Evolutionary conservation across 768 basidiomycete species (phyloP), one percentile per base, ranked within the genome.

Genomic region (Mycena metata): DNA sequence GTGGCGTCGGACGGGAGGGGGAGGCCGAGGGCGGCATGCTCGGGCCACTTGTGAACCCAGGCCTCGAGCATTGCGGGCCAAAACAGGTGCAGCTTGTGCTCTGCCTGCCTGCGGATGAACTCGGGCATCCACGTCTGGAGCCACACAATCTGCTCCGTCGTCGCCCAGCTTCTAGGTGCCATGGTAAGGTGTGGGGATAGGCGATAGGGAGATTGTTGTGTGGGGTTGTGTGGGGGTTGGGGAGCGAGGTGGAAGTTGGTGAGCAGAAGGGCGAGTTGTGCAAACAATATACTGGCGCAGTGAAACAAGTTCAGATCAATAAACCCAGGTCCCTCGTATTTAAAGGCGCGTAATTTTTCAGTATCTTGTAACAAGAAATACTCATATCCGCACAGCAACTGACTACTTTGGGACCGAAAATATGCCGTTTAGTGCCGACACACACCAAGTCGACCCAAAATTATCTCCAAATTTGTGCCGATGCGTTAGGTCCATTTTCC

Each of bases 81-180:
- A 56, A 66, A 59, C 3, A 51, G 57, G 24, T 41, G 33, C 3
- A 66, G 47, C 16, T 66, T 58, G 1, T 21, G 19, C 21, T 66
- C 47, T 0, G 55, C 64, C 17, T 66, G 64, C 6, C 56, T n/a
- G 21, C 46, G 10, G 16, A 59, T 51, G 49, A 49, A 66, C 26
- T 51, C 26, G 15, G 55, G 36, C n/a, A 59, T 2, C 56, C 49
- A 50, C 9, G 8, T 16, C 0, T 21, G 10, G 2, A 66, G 57
- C 17, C 10, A 52, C 3, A 5, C 8, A 2, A 2, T 10, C 12
- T 66, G 39, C 1, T 43, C 46, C 3, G 16, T 6, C 6, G 13
- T 36, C 1, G 57, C n/a, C 57, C 57, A 58, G 12, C 24, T 2
- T 1, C 0, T n/a, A 0, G 64, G 64, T 2, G 64, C 64, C 56